phyloP scores from a whole-genome alignment of 306 rosid species.

The Castanopsis chinensis region DNA sequence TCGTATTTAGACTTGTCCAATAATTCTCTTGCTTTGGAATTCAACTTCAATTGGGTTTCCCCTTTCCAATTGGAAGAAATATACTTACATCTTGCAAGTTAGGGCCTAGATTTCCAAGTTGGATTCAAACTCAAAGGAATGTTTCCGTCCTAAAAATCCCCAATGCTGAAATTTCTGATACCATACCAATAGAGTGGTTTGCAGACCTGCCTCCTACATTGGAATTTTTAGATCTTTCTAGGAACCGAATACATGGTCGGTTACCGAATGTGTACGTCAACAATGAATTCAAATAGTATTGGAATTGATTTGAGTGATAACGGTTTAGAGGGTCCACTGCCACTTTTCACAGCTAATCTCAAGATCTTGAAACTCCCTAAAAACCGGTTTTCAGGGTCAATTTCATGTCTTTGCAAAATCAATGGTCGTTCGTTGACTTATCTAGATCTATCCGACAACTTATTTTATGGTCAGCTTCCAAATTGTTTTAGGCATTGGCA shows the following conservation, averaged over 20 bases:
- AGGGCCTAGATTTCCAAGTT: neutral
- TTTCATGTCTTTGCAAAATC: neutral
- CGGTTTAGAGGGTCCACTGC: constrained; percentile 14
- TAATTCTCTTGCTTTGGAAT: neutral
- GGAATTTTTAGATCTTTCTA: constrained; percentile 17
- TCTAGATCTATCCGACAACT: neutral
- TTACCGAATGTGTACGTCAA: constrained; percentile 11
- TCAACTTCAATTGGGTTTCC: neutral
- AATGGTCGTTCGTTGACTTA: neutral
- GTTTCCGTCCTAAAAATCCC: fast-evolving
- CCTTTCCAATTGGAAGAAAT: neutral
- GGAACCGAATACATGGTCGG: constrained; percentile 18
- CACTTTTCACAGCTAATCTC: neutral
- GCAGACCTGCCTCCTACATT: no score
- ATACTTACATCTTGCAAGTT: neutral
- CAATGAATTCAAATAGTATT: no score
- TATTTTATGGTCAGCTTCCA: neutral
- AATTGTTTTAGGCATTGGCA: no score
- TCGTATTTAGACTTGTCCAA: neutral
- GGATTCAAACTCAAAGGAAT: neutral
- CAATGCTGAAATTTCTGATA: fast-evolving
- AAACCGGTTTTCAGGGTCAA: neutral
- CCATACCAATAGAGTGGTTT: no score
- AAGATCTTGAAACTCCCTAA: neutral
- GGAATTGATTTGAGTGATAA: constrained; percentile 28